phyloP scores from a whole-genome alignment of 768 basidiomycete genomes.

The Galerina sulciceps region DNA sequence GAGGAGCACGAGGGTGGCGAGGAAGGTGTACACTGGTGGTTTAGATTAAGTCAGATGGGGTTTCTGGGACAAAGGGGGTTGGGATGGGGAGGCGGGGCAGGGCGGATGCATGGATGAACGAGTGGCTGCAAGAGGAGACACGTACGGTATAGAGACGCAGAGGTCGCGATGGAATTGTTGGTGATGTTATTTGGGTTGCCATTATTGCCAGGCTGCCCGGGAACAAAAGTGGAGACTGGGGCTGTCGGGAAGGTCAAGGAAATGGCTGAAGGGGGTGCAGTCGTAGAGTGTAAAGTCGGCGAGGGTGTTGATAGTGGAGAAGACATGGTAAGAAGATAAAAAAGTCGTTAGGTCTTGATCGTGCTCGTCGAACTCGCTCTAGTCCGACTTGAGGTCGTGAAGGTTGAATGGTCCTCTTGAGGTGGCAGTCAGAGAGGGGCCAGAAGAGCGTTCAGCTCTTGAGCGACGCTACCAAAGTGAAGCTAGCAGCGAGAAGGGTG shows the following conservation, averaged over 20 bases:
- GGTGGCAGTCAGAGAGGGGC: background rate
- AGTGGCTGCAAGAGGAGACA: constrained; percentile 9
- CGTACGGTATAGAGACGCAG: constrained; percentile 38
- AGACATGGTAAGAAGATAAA: constrained; percentile 3
- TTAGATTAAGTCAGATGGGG: background rate
- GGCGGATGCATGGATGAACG: background rate
- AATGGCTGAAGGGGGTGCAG: background rate
- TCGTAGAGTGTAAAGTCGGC: background rate
- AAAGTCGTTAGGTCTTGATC: constrained; percentile 6
- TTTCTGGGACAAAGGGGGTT: background rate
- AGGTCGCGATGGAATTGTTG: constrained; percentile 23
- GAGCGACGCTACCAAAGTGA: background rate
- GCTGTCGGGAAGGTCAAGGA: background rate
- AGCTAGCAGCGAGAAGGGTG: background rate
- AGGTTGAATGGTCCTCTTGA: background rate
- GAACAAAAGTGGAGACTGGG: background rate
- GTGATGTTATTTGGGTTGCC: background rate
- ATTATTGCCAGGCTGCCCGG: background rate
- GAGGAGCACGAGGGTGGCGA: constrained; percentile 71
- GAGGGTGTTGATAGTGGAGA: background rate
- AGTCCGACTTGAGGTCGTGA: background rate
- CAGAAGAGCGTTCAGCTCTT: background rate
- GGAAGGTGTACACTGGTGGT: constrained; percentile 48
- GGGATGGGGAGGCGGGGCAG: too few relatives aligned
- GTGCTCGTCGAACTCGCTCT: background rate